These are phyloP conservation scores for Candida khao-thaluensis DNA, from an alignment of 805 yeast genomes.

Conservation along the genomic window DNA sequence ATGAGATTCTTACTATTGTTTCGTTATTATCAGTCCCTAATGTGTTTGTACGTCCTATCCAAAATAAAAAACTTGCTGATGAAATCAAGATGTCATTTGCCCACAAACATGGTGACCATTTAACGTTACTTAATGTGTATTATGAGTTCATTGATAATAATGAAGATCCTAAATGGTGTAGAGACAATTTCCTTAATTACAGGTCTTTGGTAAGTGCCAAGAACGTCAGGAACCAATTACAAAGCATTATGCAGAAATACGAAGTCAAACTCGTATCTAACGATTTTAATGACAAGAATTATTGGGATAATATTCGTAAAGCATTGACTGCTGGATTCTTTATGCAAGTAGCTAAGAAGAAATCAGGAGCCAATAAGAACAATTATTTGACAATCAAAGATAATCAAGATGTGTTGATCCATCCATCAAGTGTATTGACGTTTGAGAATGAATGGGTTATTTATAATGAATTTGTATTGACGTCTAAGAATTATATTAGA, in stretches of 20 bases:
- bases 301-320: slow-evolving; percentile 76
- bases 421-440: slow-evolving; percentile 90
- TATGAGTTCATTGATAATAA: slow-evolving; percentile 64
- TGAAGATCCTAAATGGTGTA: slow-evolving; percentile 89
- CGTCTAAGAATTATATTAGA: slow-evolving; percentile 89
- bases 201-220: slow-evolving; percentile 85
- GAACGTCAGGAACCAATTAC: slow-evolving; percentile 80
- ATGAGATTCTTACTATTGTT: slow-evolving; percentile 83
- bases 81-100: slow-evolving; percentile 85
- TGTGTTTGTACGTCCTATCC: slow-evolving; percentile 90
- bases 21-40: slow-evolving; percentile 91
- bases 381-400: slow-evolving; percentile 86
- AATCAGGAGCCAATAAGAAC: slow-evolving; percentile 57
- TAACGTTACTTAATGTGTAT: slow-evolving; percentile 84
- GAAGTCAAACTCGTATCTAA: slow-evolving; percentile 73
- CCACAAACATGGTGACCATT: slow-evolving; percentile 93
- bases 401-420: slow-evolving; percentile 91
- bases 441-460: slow-evolving; percentile 90
- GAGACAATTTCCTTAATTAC: slow-evolving; percentile 81
- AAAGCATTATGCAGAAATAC: slow-evolving; percentile 76
- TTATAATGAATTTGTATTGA: slow-evolving; percentile 92
- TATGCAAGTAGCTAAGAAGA: slow-evolving; percentile 97
- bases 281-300: slow-evolving; percentile 54
- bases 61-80: slow-evolving; percentile 85
- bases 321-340: slow-evolving; percentile 92